Conservation (phyloP, 257 asterid genomes). For the Euphrasia confusa region DNA sequence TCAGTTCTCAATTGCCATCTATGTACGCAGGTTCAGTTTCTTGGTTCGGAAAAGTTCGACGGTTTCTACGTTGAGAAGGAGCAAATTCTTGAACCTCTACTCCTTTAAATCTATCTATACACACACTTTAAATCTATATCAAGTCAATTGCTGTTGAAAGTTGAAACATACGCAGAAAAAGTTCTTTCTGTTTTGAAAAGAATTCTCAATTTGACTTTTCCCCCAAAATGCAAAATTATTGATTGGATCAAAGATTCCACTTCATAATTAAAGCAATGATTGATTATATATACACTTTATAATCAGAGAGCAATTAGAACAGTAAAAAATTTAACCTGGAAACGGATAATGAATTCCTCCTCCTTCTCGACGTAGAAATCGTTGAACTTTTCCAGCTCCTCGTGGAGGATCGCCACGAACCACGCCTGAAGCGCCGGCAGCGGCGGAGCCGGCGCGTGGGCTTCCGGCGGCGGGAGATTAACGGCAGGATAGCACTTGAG, state of each 20-base stretch:
- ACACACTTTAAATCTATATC: background rate
- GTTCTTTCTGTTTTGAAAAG: too few relatives aligned
- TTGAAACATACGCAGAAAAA: background rate
- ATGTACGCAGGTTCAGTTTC: constrained; percentile 23
- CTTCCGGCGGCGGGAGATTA: constrained; percentile 17
- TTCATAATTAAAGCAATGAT: background rate
- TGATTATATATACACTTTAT: background rate
- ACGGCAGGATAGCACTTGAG: constrained; percentile 54
- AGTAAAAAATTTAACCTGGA: constrained; percentile 45
- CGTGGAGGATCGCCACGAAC: constrained; percentile 62
- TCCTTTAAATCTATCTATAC: constrained; percentile 9
- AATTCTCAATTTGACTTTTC: constrained; percentile 12
- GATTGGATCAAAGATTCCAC: background rate
- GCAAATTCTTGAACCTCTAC: background rate
- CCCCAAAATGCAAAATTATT: background rate
- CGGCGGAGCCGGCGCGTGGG: constrained; percentile 26
- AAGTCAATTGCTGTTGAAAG: background rate
- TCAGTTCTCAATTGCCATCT: background rate
- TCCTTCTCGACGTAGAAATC: constrained; percentile 97
- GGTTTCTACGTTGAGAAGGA: constrained; percentile 49
- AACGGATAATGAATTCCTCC: constrained; percentile 78
- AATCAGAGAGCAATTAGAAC: background rate
- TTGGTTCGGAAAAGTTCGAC: constrained; percentile 35
- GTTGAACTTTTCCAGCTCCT: constrained; percentile 82
- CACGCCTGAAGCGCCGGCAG: constrained; percentile 49